Base-by-base conservation (phyloP, 495 filamentous ascomycete species). In the Pseudoneurospora amorphoporcata region DNA sequence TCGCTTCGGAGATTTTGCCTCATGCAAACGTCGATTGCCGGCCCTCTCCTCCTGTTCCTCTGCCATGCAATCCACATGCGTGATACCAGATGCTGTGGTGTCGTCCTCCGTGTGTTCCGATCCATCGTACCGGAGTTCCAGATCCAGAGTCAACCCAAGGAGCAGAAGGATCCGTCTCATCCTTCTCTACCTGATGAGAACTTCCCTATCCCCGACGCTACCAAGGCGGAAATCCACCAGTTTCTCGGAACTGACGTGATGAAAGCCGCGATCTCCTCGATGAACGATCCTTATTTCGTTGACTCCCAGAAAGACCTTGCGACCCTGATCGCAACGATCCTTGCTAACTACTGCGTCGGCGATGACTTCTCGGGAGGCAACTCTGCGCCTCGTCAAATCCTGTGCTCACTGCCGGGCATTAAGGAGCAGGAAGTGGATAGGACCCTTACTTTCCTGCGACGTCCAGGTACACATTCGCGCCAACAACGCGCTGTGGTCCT, bases 201-300 rank as follows among this genome's bases (percentile, higher is more conserved):
- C 16, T 79, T 77, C 42, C 84, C 84, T 8, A 87, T 91, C 17
- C 80, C 84, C 8, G 73, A 80, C 8, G 77, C 75, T 0, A 82
- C 82, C 5, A 87, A 87, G 1, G 77, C 87, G 3, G 90, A 90
- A 40, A 94, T 98, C 72, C 91, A 94, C 73, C 94, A 98, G 77
- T 99, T 95, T 76, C 94, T 98, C 76, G 91, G 86, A 72, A 90
- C 87, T 38, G 92, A 97, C 73, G 92, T 95, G 4, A 85, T 96
- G 32, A 91, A 90, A 82, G 89, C 92, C 0, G 92, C 90, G 73
- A 92, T 97, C 80, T 91, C 93, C 29, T 95, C 92, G 16, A 87
- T 99, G 39, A 91, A 98, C 80, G 95, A 98, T 71, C 88, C 93
- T 1, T 98, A 98, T 78, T 98, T 98, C 76, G 94, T 97, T 47